A percentile compares a stretch with the other conserved stretches of the same genome.
Conservation (phyloP, 345 rosid genomes). For the Streptanthus diversifolius region DNA sequence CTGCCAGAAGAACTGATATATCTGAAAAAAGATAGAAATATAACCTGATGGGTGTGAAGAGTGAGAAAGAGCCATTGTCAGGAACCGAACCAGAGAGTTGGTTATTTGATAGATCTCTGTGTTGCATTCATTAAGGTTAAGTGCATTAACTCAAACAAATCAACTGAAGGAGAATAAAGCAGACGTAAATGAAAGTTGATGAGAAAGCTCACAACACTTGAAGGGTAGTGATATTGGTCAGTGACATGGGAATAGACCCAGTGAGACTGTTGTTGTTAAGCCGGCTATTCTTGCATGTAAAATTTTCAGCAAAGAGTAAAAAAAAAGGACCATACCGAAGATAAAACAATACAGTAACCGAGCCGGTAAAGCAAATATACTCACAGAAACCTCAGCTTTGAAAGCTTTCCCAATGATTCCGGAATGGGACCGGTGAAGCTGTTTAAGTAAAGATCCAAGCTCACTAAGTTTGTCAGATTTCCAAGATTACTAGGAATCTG, state of each 20-base stretch:
- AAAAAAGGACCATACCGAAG: constrained; percentile 4
- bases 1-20: not conserved
- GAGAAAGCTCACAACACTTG: constrained; percentile 81
- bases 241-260: constrained; percentile 83
- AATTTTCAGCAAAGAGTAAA: constrained; percentile 19
- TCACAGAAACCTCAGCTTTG: constrained; percentile 93
- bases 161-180: not conserved
- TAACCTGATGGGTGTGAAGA: constrained; percentile 97
- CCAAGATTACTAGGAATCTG: constrained; percentile 92
- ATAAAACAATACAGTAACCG: constrained; percentile 1
- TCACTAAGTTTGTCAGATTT: constrained; percentile 87
- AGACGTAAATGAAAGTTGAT: constrained; percentile 14
- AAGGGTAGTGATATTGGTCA: constrained; percentile 82
- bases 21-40: not conserved
- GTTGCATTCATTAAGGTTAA: constrained; percentile 18
- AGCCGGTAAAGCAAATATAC: constrained; percentile 30
- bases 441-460: constrained; percentile 98
- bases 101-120: constrained; percentile 95
- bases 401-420: constrained; percentile 73
- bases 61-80: constrained; percentile 97
- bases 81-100: constrained; percentile 90
- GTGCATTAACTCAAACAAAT: not conserved
- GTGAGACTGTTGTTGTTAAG: constrained; percentile 88
- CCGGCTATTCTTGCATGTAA: constrained; percentile 70
- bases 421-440: constrained; percentile 90